Evolutionary conservation across 352 stramenopile species (phyloP), one percentile per base, ranked within the genome.

Genomic region (Phytopythium ostracodes): DNA sequence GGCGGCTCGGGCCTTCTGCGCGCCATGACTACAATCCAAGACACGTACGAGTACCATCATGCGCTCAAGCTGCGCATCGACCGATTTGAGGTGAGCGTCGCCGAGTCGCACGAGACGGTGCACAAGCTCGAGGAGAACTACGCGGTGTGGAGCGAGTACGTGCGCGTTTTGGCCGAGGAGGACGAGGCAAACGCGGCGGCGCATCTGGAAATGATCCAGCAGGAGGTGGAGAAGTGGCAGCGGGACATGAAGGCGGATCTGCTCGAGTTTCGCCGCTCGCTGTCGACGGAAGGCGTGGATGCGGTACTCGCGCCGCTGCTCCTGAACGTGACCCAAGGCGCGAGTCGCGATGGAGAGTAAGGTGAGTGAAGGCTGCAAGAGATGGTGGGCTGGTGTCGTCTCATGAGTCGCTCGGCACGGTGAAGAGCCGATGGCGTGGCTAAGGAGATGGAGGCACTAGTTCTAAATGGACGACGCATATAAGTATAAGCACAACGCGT

Each of bases 171-270:
- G 43, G 76, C 81, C 0, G 73, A 91, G 62, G 78, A 92, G 58
- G 84, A 92, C 56, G 81, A 91, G 66, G 64, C 62, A 11, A 79
- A 88, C 55, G 76, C 84, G 17, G 44, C 86, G 40, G 64, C 65
- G n/a, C 77, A 89, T 43, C 66, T 92, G 25, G 75, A 91, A 70
- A 68, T 67, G 7, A 79, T 92, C 50, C 84, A 92, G 64, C 24
- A 65, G 11, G 76, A 92, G 62, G 84, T 91, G 44, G 75, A 87
- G 52, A 78, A 81, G 54, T 92, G 84, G 84, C 79, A 91, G 58
- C 60, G 72, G 14, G 84, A 90, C 31, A 88, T 92, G 81, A 84
- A 89, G 64, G 67, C 73, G 51, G 76, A 91, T 31, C 63, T 92
- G 50, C 53, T 80, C 38, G 70, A 85, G 61, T 91, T 91, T 40